A percentile compares a stretch with the other conserved stretches of the same genome.
Conservation (phyloP, 2,329 filamentous ascomycete species). For the Aureobasidium leucospermi region DNA sequence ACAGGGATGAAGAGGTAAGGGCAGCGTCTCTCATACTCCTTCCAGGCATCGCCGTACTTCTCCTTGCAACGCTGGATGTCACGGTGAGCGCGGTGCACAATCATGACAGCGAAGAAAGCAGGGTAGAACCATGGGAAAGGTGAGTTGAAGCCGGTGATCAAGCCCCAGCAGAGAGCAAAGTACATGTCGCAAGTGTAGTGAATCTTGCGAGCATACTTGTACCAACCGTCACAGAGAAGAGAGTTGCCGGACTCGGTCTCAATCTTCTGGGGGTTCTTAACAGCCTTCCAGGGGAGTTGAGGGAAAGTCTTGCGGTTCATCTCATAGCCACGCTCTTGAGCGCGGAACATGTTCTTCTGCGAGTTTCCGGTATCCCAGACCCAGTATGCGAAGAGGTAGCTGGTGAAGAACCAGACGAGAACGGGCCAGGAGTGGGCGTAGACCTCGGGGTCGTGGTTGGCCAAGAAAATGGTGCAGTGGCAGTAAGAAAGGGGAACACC, state of each 20-base stretch:
- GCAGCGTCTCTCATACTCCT: slow-evolving; percentile 70
- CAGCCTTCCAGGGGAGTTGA: slow-evolving; percentile 78
- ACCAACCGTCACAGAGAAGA: slow-evolving; percentile 82
- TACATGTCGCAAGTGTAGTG: slow-evolving; percentile 76
- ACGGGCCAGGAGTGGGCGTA: slow-evolving; percentile 68
- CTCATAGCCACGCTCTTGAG: slow-evolving; percentile 65
- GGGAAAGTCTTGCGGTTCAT: slow-evolving; percentile 74
- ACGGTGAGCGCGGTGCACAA: slow-evolving; percentile 66
- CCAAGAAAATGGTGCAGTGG: slow-evolving; percentile 85
- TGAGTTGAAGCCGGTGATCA: slow-evolving; percentile 73
- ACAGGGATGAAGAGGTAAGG: slow-evolving; percentile 78
- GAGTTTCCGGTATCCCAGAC: slow-evolving; percentile 61
- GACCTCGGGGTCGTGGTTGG: slow-evolving; percentile 68
- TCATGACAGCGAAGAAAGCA: slow-evolving; percentile 73
- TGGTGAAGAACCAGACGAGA: slow-evolving; percentile 11
- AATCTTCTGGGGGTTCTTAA: slow-evolving; percentile 75
- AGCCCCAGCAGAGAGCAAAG: slow-evolving; percentile 69
- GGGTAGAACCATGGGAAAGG: slow-evolving; percentile 90
- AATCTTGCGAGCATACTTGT: slow-evolving; percentile 40
- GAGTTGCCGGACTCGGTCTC: slow-evolving; percentile 64
- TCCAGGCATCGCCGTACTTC: slow-evolving; percentile 79
- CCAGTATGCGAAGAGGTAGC: slow-evolving; percentile 15
- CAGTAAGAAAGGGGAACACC: slow-evolving; percentile 88
- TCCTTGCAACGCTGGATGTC: slow-evolving; percentile 68
- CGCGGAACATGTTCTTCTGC: slow-evolving; percentile 89